Evolutionary conservation across 495 filamentous ascomycete species (phyloP), one percentile per base, ranked within the genome.

Genomic region (Penicillium coprophilum): DNA sequence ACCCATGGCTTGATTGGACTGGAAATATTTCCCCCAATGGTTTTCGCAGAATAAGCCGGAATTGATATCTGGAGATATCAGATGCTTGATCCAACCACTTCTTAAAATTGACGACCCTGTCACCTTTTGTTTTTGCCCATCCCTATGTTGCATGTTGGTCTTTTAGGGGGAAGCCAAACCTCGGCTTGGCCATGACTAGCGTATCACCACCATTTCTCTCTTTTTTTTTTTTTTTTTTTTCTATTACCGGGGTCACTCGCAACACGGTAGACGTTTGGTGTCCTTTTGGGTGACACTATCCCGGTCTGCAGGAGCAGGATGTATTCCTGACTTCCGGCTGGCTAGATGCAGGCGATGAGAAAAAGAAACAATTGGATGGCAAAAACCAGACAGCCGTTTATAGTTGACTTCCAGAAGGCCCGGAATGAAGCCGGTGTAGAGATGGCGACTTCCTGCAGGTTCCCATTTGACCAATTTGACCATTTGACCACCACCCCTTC

Each of bases 1-100:
- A 38, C 9, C 9, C 21, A 7, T 10, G 21, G 36, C 41, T 12
- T 58, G 61, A 65, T 65, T 67, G 57, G 62, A 32, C 45, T 60
- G 62, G 62, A 62, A 67, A 62, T n/a, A 62, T 60, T 62, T 43
- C 52, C 57, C 62, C 48, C 19, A 4, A 48, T n/a, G 43, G 55
- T 51, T 64, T 54, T 59, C 30, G 48, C 51, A 48, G 34, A 58
- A 54, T 53, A 52, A 63, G 38, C 61, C 51, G 6, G 40, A 57
- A 39, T 59, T 32, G 24, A 46, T 53, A 47, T 57, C 51, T 59
- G 47, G 31, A 23, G 53, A 49, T 56, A 20, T 58, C 50, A 57
- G 62, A 62, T 62, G 62, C 59, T 62, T 67, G 61, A 56, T 62
- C 24, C 34, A 11, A 46, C 56, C 23, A 15, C 23, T 47, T 24